phyloP scores from a whole-genome alignment of 192 early-diverging fungal species.

The Gigaspora rosea region DNA sequence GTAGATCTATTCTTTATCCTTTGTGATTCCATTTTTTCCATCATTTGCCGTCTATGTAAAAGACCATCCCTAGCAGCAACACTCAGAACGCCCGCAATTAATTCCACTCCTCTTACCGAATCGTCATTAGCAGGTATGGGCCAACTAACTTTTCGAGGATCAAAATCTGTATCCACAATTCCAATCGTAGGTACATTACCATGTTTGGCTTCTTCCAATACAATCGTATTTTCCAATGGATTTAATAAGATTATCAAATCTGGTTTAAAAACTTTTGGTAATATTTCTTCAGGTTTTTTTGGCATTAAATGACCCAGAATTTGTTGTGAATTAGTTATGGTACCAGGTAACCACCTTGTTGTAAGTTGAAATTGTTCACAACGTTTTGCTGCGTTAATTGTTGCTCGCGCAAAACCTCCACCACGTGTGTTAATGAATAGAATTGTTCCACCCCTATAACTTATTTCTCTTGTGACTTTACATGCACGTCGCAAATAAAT shows the following conservation, averaged over 20 bases:
- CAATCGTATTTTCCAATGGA: slow-evolving; percentile 77
- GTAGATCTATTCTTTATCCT: not conserved
- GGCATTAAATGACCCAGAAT: slow-evolving; percentile 64
- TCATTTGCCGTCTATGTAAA: slow-evolving; percentile 39
- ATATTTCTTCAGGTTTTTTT: slow-evolving; percentile 42
- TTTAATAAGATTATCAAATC: slow-evolving; percentile 85
- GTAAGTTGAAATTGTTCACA: slow-evolving; percentile 79
- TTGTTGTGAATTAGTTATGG: slow-evolving; percentile 80
- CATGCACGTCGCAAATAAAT: slow-evolving; percentile 80
- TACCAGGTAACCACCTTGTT: slow-evolving; percentile 83
- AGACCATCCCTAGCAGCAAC: slow-evolving; percentile 69
- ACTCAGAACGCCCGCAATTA: slow-evolving; percentile 81
- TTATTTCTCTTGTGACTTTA: slow-evolving; percentile 68
- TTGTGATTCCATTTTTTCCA: slow-evolving; percentile 14
- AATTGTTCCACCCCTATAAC: slow-evolving; percentile 76
- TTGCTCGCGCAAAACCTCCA: slow-evolving; percentile 59
- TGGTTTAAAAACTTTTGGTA: slow-evolving; percentile 64
- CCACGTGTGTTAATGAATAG: slow-evolving; percentile 84
- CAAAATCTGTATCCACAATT: slow-evolving; percentile 89
- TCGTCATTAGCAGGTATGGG: slow-evolving; percentile 97
- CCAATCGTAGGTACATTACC: slow-evolving; percentile 86
- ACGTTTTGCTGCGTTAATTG: slow-evolving; percentile 77
- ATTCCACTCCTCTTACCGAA: slow-evolving; percentile 69
- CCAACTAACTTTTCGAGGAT: slow-evolving; percentile 83
- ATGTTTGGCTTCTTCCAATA: slow-evolving; percentile 76